Evolutionary conservation across 2,329 filamentous ascomycete genomes (phyloP), one percentile per base, ranked within the genome.

Genomic region (Aureobasidium sp.): DNA sequence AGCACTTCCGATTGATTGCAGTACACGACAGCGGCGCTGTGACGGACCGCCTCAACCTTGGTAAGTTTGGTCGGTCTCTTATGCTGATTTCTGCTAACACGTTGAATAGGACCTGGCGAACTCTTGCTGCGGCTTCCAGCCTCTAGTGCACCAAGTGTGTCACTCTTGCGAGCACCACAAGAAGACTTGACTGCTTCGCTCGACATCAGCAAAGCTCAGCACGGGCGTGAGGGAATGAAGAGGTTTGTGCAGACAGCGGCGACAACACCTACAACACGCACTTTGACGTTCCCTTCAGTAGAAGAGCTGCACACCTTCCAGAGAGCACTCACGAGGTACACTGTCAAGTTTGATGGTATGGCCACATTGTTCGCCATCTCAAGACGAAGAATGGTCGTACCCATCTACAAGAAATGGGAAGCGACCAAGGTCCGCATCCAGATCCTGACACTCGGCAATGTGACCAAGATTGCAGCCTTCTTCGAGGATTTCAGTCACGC

Each of bases 321-420:
- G 71, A 79, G 80, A 53, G 88, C 90, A 2, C 77, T 96, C 61
- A 96, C 91, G 0, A 90, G 91, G 0, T 95, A 88, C 73, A 79
- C 80, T 30, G 90, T 96, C 16, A 76, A 70, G 3, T 74, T 67
- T 68, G 71, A 77, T 62, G 65, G 69, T 30, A 68, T 89, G 57
- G 90, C 90, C 6, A 79, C 82, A 8, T 86, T 85, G 0, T 90
- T 96, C 72, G 86, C 88, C 63, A 96, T 96, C 66, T 87, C 91
- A 1, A 86, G 91, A 8, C 67, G 72, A 9, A 66, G 70, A 52
- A 94, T 92, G 87, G 90, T 96, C 13, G 90, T 96, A 15, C 90
- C 90, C 0, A 93, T 96, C 66, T 89, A 95, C 77, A 96, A 96
- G 76, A 94, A 94, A 73, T 95, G 90, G 90, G 91, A 95, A 70